phyloP scores from a whole-genome alignment of 139 green algal species.

The Chlorella ohadii region DNA sequence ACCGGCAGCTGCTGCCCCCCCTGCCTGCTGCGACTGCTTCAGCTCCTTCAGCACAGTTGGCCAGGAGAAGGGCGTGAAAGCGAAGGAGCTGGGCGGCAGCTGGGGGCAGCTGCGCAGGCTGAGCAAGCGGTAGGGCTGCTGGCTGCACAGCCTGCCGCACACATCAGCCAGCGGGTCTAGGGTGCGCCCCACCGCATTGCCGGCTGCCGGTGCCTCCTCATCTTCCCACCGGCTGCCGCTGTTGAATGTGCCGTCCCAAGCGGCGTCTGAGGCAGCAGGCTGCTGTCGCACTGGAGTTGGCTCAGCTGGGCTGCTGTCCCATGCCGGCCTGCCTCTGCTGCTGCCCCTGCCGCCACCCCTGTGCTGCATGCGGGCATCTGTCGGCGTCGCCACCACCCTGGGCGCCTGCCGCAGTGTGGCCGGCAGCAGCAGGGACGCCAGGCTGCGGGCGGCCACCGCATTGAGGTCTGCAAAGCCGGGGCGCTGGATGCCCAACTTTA shows the following conservation, averaged over 20 bases:
- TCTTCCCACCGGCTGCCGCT: neutral
- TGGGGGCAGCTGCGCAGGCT: constrained; percentile 60
- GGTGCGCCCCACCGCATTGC: neutral
- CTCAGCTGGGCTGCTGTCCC: constrained; percentile 1
- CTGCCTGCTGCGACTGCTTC: constrained; percentile 73
- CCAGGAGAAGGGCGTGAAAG: constrained; percentile 87
- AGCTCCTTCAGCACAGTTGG: constrained; percentile 63
- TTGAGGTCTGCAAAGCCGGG: constrained; percentile 81
- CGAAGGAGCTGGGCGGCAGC: constrained; percentile 46
- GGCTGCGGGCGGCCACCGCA: constrained; percentile 60
- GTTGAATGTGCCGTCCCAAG: constrained; percentile 1
- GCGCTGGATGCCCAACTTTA: constrained; percentile 56
- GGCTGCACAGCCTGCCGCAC: constrained; percentile 63
- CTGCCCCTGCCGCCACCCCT: neutral
- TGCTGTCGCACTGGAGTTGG: neutral
- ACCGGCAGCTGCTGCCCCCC: constrained; percentile 50
- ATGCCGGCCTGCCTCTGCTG: neutral
- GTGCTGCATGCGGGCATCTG: neutral
- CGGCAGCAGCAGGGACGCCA: constrained; percentile 68
- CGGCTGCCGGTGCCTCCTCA: neutral
- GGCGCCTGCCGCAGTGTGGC: neutral
- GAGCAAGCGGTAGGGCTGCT: constrained; percentile 68
- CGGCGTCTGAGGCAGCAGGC: neutral
- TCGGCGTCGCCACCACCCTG: too few species aligned
- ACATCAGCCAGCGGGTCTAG: constrained; percentile 61